Conservation (phyloP, 208 protist genomes). For the Crithidia fasciculata region DNA sequence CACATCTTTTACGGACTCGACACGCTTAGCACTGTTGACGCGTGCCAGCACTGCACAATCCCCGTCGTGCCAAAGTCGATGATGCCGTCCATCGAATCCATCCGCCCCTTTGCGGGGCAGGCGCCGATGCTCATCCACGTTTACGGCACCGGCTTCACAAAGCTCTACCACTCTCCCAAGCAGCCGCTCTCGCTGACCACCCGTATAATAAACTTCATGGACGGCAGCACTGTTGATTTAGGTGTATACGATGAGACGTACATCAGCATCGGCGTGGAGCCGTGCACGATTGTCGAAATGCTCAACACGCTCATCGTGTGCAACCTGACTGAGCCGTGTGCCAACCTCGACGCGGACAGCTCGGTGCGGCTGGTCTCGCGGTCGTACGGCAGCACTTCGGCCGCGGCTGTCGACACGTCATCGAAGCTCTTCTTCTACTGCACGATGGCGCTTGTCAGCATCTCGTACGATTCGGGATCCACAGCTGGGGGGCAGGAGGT, state of each 20-base stretch:
- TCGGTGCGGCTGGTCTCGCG: conserved; percentile 40
- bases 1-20: conserved; percentile 10
- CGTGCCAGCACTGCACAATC: conserved; percentile 12
- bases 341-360: conserved; percentile 22
- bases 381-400: conserved; percentile 20
- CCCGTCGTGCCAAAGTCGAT: conserved; percentile 10
- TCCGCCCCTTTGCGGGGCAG: conserved; percentile 40
- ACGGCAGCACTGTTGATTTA: no score
- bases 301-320: conserved; percentile 46
- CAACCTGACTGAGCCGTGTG: conserved; percentile 33
- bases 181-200: not conserved
- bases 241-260: conserved; percentile 19
- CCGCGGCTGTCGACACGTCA: not conserved
- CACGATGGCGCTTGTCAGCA: conserved; percentile 20
- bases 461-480: conserved; percentile 35
- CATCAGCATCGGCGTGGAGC: conserved; percentile 37
- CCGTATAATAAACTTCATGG: no score
- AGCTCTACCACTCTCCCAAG: conserved; percentile 31
- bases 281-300: conserved; percentile 36
- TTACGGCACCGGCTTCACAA: conserved; percentile 50
- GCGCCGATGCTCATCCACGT: conserved; percentile 42
- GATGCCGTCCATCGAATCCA: conserved; percentile 40
- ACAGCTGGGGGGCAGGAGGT: conserved; percentile 36
- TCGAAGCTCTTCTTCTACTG: conserved; percentile 36
- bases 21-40: not conserved